phyloP scores from a whole-genome alignment of 169 alveolate species.

The Cardiosporidium cionae region DNA sequence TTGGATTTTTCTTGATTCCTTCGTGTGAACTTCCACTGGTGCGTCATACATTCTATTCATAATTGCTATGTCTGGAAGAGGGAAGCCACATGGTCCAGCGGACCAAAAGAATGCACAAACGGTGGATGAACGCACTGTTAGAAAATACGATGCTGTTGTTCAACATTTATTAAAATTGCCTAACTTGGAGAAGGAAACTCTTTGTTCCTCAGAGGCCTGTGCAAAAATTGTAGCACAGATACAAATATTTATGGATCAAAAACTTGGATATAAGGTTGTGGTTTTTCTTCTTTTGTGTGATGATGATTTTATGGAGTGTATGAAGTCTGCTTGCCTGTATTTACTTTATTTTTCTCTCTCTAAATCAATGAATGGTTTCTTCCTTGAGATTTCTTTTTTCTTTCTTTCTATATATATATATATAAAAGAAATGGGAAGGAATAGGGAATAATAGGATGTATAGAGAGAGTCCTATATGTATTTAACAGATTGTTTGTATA shows the following conservation, averaged over 20 bases:
- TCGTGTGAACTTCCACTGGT: not conserved
- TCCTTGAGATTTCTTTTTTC: too few relatives aligned
- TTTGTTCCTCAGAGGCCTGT: not conserved
- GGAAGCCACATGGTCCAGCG: not conserved
- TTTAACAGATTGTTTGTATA: too few relatives aligned
- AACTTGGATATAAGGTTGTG: not conserved
- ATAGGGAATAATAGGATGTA: too few relatives aligned
- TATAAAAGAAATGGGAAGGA: too few relatives aligned
- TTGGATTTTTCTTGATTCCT: not conserved
- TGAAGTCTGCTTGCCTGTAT: too few relatives aligned
- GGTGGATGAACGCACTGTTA: not conserved
- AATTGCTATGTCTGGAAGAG: too few relatives aligned
- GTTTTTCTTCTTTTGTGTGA: not conserved
- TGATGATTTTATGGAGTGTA: not conserved
- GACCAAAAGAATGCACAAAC: not conserved
- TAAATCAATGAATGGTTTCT: too few relatives aligned
- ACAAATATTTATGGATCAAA: slow-evolving; percentile 8
- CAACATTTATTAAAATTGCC: not conserved
- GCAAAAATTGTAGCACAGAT: not conserved
- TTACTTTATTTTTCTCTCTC: too few relatives aligned
- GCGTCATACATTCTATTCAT: not conserved
- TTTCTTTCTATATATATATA: too few relatives aligned
- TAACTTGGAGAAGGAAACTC: not conserved
- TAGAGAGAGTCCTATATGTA: too few relatives aligned
- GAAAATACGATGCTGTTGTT: not conserved